A percentile compares a stretch with the other conserved stretches of the same genome.
phyloP scores from a whole-genome alignment of 2,329 filamentous ascomycete genomes.

The Colletotrichum falcatum region DNA sequence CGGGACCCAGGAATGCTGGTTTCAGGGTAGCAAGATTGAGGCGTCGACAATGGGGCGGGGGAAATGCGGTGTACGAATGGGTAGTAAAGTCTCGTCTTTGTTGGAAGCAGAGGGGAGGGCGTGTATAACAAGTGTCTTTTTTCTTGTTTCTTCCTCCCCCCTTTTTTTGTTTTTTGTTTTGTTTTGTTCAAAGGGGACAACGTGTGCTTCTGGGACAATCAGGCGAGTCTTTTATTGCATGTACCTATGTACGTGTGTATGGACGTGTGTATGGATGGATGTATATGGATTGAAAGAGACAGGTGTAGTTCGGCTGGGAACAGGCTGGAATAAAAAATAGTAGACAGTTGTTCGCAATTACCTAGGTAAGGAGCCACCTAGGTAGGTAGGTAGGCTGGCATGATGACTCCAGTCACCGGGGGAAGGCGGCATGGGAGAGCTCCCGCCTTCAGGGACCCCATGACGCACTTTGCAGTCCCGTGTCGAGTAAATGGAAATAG shows the following conservation, averaged over 20 bases:
- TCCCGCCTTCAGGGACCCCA: slow-evolving; percentile 29
- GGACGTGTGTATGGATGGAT: background rate
- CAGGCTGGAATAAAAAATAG: background rate
- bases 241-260: background rate
- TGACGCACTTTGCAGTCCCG: slow-evolving; percentile 35
- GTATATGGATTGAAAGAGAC: background rate
- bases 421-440: background rate
- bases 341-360: no score
- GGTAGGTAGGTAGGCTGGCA: background rate
- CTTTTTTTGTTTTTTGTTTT: no score
- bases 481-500: background rate
- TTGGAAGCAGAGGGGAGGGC: background rate
- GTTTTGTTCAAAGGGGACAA: slow-evolving; percentile 11
- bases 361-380: no score
- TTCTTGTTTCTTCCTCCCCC: background rate
- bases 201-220: slow-evolving; percentile 8
- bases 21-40: slow-evolving; percentile 34
- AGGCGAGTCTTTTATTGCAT: background rate
- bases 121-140: background rate
- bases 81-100: background rate
- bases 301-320: background rate
- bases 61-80: background rate
- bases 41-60: slow-evolving; percentile 8
- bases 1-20: slow-evolving; percentile 31
- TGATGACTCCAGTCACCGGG: slow-evolving; percentile 22